These are phyloP conservation scores for Heliamphora exappendiculata DNA, from an alignment of 148 eudicot genomes.

Conservation along the genomic window DNA sequence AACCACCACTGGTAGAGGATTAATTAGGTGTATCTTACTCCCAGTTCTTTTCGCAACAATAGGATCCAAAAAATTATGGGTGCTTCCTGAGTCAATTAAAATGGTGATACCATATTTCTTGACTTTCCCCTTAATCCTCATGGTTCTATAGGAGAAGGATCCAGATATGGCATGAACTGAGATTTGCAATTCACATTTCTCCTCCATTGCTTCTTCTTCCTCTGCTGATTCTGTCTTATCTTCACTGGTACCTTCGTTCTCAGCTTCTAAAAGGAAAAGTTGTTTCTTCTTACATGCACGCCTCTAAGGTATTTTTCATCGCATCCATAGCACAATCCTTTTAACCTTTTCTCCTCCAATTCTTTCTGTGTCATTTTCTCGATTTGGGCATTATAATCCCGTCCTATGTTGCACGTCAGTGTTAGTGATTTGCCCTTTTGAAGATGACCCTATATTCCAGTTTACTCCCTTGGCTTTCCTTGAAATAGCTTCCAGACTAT, in stretches of 20 bases:
- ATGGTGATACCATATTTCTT: neutral
- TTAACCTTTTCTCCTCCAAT: neutral
- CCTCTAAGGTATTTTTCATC: neutral
- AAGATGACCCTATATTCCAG: neutral
- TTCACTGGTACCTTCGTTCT: too few species aligned
- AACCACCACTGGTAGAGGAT: neutral
- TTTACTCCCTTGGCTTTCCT: neutral
- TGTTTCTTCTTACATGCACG: neutral
- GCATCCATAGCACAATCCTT: neutral
- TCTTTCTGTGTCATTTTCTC: neutral
- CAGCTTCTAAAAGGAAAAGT: neutral
- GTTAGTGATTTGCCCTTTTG: too few species aligned
- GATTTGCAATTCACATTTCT: neutral
- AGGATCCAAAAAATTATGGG: neutral
- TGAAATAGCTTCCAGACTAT: neutral
- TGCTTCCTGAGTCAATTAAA: neutral
- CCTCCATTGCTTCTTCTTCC: neutral
- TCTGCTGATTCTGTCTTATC: too few species aligned
- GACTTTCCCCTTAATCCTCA: neutral
- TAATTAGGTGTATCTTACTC: too few species aligned
- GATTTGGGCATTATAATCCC: neutral
- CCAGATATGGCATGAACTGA: neutral
- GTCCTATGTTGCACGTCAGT: too few species aligned
- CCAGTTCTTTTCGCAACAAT: neutral
- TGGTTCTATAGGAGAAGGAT: neutral